Evolutionary conservation across 495 filamentous ascomycete genomes (phyloP).

Genomic region (Aspergillus steynii): DNA sequence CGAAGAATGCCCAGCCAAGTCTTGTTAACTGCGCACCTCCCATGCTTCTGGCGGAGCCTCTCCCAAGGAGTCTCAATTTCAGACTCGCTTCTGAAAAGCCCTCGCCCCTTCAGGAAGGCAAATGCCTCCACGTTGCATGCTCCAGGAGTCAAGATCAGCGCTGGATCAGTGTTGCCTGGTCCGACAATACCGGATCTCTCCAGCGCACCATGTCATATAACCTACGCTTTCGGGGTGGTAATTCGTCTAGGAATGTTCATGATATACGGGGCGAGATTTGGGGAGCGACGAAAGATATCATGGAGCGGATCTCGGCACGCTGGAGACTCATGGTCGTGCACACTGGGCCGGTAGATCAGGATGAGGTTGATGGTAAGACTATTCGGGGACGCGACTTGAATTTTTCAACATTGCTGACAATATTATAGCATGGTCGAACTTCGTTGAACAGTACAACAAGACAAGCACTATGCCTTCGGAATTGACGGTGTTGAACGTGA

Average conservation of each 20-base stretch:
- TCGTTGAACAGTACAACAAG: constrained; percentile 48
- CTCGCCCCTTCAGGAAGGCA: constrained; percentile 79
- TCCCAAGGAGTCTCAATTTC: constrained; percentile 78
- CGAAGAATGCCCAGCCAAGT: constrained; percentile 44
- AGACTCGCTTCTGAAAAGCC: constrained; percentile 56
- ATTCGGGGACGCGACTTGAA: not conserved
- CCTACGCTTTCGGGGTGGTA: constrained; percentile 63
- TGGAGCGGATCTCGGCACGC: constrained; percentile 66
- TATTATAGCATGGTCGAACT: constrained; percentile 43
- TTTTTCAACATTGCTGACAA: constrained; percentile 8
- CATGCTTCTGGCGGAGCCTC: constrained; percentile 69
- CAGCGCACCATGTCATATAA: constrained; percentile 81
- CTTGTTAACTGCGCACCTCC: constrained; percentile 60
- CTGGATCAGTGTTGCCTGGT: constrained; percentile 93
- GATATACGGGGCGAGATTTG: constrained; percentile 81
- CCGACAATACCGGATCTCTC: constrained; percentile 74
- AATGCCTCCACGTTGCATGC: constrained; percentile 84
- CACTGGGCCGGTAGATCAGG: constrained; percentile 66
- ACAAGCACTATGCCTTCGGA: constrained; percentile 45
- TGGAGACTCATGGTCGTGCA: constrained; percentile 83
- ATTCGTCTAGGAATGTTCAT: constrained; percentile 52
- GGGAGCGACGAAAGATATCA: constrained; percentile 76
- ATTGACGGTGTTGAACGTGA: constrained; percentile 65
- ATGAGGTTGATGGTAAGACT: constrained; percentile 64
- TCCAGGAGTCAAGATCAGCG: constrained; percentile 76